These are phyloP conservation scores for Jacaranda copaia DNA, from an alignment of 257 asterid genomes.

Conservation along the genomic window DNA sequence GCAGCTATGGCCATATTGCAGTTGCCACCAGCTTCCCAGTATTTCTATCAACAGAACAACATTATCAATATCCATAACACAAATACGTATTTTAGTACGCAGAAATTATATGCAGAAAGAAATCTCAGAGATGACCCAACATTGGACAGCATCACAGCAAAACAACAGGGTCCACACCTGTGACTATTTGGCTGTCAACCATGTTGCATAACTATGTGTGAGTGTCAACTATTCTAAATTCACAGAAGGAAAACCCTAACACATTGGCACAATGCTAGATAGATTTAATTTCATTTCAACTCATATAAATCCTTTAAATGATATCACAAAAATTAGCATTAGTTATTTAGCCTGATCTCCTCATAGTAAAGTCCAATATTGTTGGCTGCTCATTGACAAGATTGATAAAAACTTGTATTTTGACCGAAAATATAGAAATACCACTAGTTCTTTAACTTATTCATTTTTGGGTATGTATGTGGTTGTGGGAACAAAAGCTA, in stretches of 20 bases:
- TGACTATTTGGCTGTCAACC: no score
- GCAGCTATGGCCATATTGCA: slow-evolving; percentile 98
- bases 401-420: background rate
- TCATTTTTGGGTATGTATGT: background rate
- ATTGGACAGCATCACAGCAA: no score
- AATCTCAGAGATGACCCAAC: background rate
- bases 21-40: slow-evolving; percentile 99
- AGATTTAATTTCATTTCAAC: slow-evolving; percentile 11
- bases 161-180: no score
- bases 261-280: background rate
- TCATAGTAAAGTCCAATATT: slow-evolving; percentile 9
- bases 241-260: background rate
- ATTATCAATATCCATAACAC: slow-evolving; percentile 27
- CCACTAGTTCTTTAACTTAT: background rate
- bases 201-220: no score
- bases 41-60: slow-evolving; percentile 53
- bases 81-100: background rate
- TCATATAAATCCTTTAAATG: background rate
- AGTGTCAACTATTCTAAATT: no score
- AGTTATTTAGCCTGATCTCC: slow-evolving; percentile 13
- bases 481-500: background rate
- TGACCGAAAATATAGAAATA: background rate
- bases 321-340: background rate
- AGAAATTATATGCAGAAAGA: slow-evolving; percentile 7
- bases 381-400: background rate